Base-by-base conservation (phyloP, 352 stramenopile genomes). In the Globisporangium mamillatum region DNA sequence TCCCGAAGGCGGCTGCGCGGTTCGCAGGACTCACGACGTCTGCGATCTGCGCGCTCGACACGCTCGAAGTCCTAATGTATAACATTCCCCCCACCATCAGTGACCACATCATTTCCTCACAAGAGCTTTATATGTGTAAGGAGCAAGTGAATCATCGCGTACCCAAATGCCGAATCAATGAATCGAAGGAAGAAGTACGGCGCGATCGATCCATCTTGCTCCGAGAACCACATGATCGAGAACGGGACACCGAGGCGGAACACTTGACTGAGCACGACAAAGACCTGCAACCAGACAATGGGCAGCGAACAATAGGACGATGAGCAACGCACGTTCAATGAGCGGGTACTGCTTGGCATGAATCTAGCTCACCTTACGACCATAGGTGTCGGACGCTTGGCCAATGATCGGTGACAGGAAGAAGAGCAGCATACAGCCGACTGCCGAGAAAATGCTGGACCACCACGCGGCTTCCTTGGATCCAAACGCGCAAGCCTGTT, bases 391-490 rank as follows among this genome's bases (percentile, higher is more conserved):
- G 0, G 87, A 94, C 18, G 80, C 82, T 67, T 91, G 85, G 1
- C 87, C 87, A 2, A 94, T 73, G 44, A 91, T 80, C 20, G 87
- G 81, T 29, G 87, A 86, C 48, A 92, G 48, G 62, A 93, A 76
- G 56, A 94, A 86, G 58, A 90, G 80, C 36, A 79, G 75, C 25
- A 84, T 60, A 1, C 73, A 90, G 20, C 83, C 86, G 34, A 87
- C 59, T 4, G 83, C 75, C n/a, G 81, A 88, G 57, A 91, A 90
- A 38, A 91, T 73, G 54, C 86, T 91, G 8, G 83, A 89, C 66
- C 87, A 79, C 84, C 82, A 91, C 41, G 82, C 78, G 22, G 86
- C 86, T 54, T 92, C 67, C 52, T 80, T 80, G n/a, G 82, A 92
- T 46, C 86, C 86, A 38, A 79, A 68, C n/a, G 79, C 69, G 50